A percentile compares a stretch with the other conserved stretches of the same genome.
Evolutionary conservation across 345 rosid species (phyloP).

Genomic region (Citrus medica): DNA sequence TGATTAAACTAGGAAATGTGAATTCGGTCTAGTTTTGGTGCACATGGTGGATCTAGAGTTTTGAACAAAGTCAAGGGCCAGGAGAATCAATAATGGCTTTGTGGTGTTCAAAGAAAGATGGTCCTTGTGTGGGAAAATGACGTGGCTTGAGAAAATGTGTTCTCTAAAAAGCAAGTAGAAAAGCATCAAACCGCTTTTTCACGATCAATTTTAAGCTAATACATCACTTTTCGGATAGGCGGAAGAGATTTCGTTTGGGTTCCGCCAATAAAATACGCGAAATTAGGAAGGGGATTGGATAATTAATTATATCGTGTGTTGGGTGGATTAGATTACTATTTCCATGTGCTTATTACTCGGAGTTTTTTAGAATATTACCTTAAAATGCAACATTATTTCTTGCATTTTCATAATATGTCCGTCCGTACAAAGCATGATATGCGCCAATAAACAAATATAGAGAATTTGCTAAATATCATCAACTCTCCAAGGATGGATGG

Average conservation of each 20-base stretch:
- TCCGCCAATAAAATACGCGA: neutral
- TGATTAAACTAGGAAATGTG: neutral
- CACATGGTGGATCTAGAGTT: constrained; percentile 4
- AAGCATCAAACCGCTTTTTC: neutral
- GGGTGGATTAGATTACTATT: neutral
- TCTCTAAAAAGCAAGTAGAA: neutral
- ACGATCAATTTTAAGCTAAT: neutral
- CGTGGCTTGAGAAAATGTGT: constrained; percentile 7
- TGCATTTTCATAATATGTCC: no score
- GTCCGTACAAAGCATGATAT: no score
- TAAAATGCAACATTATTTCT: no score
- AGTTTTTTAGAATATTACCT: no score
- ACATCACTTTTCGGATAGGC: constrained; percentile 3
- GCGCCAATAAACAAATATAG: no score
- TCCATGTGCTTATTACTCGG: neutral
- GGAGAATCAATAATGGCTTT: constrained; percentile 10
- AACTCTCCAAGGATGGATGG: no score
- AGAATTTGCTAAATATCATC: no score
- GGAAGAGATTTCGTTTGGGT: neutral
- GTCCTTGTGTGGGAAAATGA: constrained; percentile 6
- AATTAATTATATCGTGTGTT: neutral
- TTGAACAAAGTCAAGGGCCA: neutral
- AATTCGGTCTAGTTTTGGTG: neutral
- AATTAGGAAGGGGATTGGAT: neutral
- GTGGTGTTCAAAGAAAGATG: constrained; percentile 20